Evolutionary conservation across 768 basidiomycete genomes (phyloP), one percentile per base, ranked within the genome.

Genomic region (Amanita pseudoporphyria): DNA sequence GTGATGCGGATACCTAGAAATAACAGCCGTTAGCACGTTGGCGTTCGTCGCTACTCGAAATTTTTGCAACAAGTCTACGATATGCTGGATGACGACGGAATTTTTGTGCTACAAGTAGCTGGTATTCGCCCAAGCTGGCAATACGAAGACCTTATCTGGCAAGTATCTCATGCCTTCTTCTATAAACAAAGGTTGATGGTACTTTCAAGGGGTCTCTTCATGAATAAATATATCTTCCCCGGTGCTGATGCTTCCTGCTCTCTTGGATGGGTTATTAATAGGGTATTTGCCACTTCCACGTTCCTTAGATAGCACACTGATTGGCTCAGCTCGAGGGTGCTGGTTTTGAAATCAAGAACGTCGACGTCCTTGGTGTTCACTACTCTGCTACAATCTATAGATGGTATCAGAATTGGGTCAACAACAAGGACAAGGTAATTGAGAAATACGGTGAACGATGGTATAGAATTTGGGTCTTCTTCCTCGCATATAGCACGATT

Each of bases 141-240:
- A 64, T 98, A 84, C 57, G 96, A 99, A 71, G 96, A 99, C 63
- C 81, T 99, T 50, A 82, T 91, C 57, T 99, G 96, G 92, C 84
- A 58, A 16, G 33, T 68, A 64, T 9, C n/a, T 16, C 7, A 3
- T n/a, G 6, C 24, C 16, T 26, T 16, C 26, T 24, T 6, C 1
- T 18, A 22, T 24, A 21, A 5, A 35, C 21, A 5, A 19, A 9
- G 45, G 55, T 12, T 51, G 43, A 13, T 32, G 7, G 1, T 33
- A 5, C 31, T 5, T 26, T 39, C 12, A 35, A 87, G 85, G 88
- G 93, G 92, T 56, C 75, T 94, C 19, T 95, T 94, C 73, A 94
- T 94, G 91, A 94, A 89, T 79, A 93, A 93, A 61, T 98, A 99
- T 57, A 70, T 99, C 62, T 99, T 99, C 84, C 95, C 96, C 39